These are phyloP conservation scores for Fusarium sp. DNA, from an alignment of 2,329 filamentous ascomycete genomes.

Conservation along the genomic window DNA sequence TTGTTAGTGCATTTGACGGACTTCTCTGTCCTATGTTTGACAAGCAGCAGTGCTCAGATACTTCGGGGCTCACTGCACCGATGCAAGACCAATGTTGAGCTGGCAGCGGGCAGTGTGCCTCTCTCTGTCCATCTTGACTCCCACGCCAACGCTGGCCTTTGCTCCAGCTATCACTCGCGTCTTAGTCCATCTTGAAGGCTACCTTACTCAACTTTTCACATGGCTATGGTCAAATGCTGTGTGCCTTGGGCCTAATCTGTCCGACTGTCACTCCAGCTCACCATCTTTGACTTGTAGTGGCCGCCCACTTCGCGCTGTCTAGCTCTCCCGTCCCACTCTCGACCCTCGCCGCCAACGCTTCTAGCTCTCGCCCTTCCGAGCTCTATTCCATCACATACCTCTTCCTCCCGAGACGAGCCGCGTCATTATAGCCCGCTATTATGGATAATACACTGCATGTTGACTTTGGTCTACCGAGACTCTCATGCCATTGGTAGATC, in stretches of 20 bases:
- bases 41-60: neutral
- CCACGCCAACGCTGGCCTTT: neutral
- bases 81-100: neutral
- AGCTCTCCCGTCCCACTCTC: neutral
- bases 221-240: neutral
- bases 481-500: no score
- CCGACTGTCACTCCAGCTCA: no score
- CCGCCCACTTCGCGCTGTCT: neutral
- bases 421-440: no score
- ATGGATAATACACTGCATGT: neutral
- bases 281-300: neutral
- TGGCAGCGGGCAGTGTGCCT: neutral
- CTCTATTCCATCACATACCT: no score
- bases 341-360: neutral
- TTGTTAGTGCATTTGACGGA: neutral
- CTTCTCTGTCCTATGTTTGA: neutral
- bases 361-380: neutral
- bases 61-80: neutral
- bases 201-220: neutral
- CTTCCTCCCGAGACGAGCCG: neutral
- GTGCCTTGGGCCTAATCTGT: neutral
- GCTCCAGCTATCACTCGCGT: neutral
- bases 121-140: neutral
- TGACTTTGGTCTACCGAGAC: neutral
- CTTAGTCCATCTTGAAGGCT: neutral